These are phyloP conservation scores for Alternaria arbusti DNA, from an alignment of 2,329 filamentous ascomycete species.

Conservation along the genomic window DNA sequence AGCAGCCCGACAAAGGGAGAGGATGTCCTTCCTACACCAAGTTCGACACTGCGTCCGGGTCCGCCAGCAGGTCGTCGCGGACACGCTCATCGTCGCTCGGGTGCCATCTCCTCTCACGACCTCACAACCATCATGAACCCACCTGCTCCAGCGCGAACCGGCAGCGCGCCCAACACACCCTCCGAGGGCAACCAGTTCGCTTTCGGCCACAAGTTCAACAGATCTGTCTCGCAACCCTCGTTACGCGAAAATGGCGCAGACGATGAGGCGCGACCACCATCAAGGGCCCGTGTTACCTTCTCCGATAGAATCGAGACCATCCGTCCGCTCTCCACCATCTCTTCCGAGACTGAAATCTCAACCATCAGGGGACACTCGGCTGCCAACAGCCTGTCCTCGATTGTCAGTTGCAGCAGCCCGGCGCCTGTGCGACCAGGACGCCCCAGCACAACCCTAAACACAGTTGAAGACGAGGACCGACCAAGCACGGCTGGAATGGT, in stretches of 20 bases:
- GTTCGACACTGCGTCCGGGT: conserved; percentile 55
- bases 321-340: conserved; percentile 81
- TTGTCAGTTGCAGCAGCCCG: conserved; percentile 66
- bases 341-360: conserved; percentile 76
- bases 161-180: conserved; percentile 70
- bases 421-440: conserved; percentile 51
- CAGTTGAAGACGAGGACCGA: conserved; percentile 53
- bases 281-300: conserved; percentile 76
- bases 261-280: conserved; percentile 47
- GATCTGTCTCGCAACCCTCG: conserved; percentile 49
- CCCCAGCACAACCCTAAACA: conserved; percentile 43
- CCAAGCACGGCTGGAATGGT: conserved; percentile 77
- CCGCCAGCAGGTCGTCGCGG: conserved; percentile 66
- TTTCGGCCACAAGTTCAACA: conserved; percentile 45
- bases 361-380: conserved; percentile 76
- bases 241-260: conserved; percentile 33
- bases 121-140: conserved; percentile 72
- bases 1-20: conserved; percentile 73
- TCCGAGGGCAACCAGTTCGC: conserved; percentile 54
- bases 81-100: conserved; percentile 81
- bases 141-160: conserved; percentile 60
- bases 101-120: conserved; percentile 83
- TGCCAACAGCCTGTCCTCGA: conserved; percentile 80
- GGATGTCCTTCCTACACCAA: conserved; percentile 63
- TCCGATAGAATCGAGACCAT: conserved; percentile 85